These are phyloP conservation scores for Daedaleopsis nitida DNA, from an alignment of 768 basidiomycete genomes.

Conservation along the genomic window DNA sequence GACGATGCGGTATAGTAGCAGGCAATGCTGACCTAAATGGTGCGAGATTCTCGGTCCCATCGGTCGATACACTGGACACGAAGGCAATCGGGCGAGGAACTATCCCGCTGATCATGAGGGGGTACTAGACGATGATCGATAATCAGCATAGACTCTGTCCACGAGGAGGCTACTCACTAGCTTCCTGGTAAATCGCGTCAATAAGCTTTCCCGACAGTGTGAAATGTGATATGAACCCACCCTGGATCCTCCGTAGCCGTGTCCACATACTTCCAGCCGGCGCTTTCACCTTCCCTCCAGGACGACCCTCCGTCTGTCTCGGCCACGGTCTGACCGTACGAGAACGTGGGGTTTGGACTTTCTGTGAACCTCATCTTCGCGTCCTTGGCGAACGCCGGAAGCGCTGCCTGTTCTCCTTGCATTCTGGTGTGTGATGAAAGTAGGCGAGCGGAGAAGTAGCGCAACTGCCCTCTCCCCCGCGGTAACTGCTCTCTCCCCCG, in stretches of 20 bases:
- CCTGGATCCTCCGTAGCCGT: conserved; percentile 29
- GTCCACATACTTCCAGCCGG: conserved; percentile 38
- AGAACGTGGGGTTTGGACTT: conserved; percentile 35
- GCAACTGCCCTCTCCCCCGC: too few relatives aligned
- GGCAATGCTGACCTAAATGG: conserved; percentile 38
- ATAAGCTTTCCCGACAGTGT: background rate
- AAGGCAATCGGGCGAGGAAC: conserved; percentile 48
- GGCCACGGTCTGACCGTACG: conserved; percentile 33
- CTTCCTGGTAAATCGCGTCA: conserved; percentile 1
- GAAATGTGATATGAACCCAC: conserved; percentile 21
- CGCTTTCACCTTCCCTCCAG: conserved; percentile 38
- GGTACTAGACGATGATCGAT: conserved; percentile 26
- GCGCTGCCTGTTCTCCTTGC: background rate
- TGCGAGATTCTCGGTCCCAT: conserved; percentile 42
- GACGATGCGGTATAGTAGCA: background rate
- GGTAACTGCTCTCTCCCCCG: too few relatives aligned
- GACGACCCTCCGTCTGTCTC: conserved; percentile 31
- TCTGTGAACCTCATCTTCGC: conserved; percentile 29
- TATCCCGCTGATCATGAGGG: conserved; percentile 40
- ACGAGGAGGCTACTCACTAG: conserved; percentile 3
- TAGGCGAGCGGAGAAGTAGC: too few relatives aligned
- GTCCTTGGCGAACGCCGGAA: conserved; percentile 29
- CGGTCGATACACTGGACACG: conserved; percentile 36
- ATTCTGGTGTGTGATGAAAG: too few relatives aligned
- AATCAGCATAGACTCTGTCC: too few relatives aligned